Percentiles rank a stretch among this genome's conserved stretches.
Evolutionary conservation across 176 grass and related monocot species (phyloP).

Genomic region (Triticum aestivum): DNA sequence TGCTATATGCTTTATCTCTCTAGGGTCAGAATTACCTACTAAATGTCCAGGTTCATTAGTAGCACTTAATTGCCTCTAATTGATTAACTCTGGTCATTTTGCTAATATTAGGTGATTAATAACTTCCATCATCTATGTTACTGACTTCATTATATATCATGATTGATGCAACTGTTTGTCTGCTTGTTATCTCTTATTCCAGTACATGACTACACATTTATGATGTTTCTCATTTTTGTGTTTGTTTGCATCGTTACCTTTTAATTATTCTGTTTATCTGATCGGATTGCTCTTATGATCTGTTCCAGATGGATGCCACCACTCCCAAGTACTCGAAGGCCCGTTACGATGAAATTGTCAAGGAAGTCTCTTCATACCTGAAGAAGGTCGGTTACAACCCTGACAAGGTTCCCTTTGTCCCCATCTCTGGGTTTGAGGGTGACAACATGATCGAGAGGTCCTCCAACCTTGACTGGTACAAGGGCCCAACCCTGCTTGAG

Average conservation of each 20-base stretch:
- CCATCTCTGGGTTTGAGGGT: constrained; percentile 81
- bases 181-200: too few species aligned
- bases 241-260: neutral
- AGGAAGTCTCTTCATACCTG: constrained; percentile 73
- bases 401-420: constrained; percentile 73
- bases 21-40: too few species aligned
- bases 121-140: too few species aligned
- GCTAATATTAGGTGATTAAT: too few species aligned
- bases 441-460: constrained; percentile 92
- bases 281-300: neutral
- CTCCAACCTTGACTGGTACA: constrained; percentile 84
- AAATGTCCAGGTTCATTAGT: too few species aligned
- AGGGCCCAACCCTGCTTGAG: constrained; percentile 76
- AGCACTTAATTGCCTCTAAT: too few species aligned
- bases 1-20: too few species aligned
- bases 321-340: constrained; percentile 77
- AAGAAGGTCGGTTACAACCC: constrained; percentile 90
- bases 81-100: too few species aligned
- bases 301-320: constrained; percentile 67
- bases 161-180: too few species aligned
- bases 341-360: constrained; percentile 70
- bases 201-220: too few species aligned
- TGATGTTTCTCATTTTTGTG: too few species aligned
- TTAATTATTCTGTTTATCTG: neutral
- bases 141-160: too few species aligned